phyloP scores from a whole-genome alignment of 2,329 filamentous ascomycete genomes.

The Akanthomyces muscarius region DNA sequence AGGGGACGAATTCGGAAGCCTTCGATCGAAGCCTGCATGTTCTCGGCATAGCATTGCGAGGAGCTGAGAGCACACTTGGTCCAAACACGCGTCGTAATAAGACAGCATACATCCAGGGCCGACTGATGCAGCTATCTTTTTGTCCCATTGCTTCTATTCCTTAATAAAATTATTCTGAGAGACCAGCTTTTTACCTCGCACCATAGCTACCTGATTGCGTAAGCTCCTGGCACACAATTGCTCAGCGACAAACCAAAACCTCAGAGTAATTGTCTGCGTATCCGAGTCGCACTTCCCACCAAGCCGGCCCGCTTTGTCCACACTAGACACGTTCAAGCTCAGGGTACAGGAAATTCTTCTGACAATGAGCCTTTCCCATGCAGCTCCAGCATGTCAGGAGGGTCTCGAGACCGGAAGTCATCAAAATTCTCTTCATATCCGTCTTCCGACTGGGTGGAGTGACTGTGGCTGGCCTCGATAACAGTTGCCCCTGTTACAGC shows the following conservation, averaged over 20 bases:
- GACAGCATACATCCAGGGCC: background rate
- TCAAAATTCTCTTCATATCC: constrained; percentile 35
- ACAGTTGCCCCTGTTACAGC: constrained; percentile 19
- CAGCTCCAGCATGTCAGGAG: constrained; percentile 18
- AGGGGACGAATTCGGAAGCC: too few relatives aligned
- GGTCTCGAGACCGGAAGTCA: constrained; percentile 25
- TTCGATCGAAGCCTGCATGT: background rate
- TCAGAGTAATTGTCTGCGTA: too few relatives aligned
- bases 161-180: background rate
- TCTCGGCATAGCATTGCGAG: background rate
- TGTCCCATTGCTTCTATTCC: background rate
- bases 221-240: background rate
- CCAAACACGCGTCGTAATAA: background rate
- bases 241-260: background rate
- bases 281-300: background rate
- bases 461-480: constrained; percentile 28
- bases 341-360: too few relatives aligned
- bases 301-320: background rate
- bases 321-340: background rate
- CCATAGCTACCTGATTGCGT: background rate
- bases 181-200: background rate
- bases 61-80: background rate
- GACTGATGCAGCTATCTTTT: background rate
- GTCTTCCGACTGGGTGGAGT: constrained; percentile 38
- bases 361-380: background rate